Percentiles rank a stretch among this genome's conserved stretches.
These are phyloP conservation scores for Microdochium paspali DNA, from an alignment of 2,329 filamentous ascomycete genomes.

Conservation along the genomic window DNA sequence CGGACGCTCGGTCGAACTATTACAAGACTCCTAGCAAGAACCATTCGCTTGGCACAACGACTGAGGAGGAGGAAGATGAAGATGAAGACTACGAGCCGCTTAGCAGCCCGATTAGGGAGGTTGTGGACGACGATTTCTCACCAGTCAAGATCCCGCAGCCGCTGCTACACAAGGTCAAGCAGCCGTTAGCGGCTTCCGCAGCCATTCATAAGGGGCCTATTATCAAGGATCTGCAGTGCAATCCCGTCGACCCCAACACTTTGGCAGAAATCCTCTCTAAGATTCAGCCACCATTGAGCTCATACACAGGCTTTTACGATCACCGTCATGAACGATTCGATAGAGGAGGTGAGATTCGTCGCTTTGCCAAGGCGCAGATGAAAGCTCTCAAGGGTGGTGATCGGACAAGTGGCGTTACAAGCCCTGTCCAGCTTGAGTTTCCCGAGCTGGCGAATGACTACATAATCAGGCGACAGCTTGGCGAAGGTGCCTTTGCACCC, in stretches of 20 bases:
- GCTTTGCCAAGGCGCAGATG: conserved; percentile 60
- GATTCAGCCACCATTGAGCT: conserved; percentile 61
- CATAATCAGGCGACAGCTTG: conserved; percentile 74
- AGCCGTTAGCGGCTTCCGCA: conserved; percentile 19
- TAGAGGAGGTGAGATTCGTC: conserved; percentile 68
- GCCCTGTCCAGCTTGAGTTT: conserved; percentile 60
- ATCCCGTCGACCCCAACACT: conserved; percentile 73
- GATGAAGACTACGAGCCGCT: conserved; percentile 28
- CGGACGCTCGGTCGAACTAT: conserved; percentile 47
- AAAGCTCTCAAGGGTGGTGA: conserved; percentile 47
- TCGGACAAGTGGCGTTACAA: conserved; percentile 50
- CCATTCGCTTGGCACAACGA: conserved; percentile 14
- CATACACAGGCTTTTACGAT: conserved; percentile 74
- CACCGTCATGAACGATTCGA: conserved; percentile 55
- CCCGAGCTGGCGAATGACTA: conserved; percentile 58
- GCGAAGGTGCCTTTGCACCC: conserved; percentile 87
- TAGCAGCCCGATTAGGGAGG: conserved; percentile 66
- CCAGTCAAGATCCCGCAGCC: conserved; percentile 41
- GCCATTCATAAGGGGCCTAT: conserved; percentile 56
- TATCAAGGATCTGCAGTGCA: conserved; percentile 76
- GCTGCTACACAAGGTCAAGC: conserved; percentile 25
- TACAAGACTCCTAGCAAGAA: conserved; percentile 70
- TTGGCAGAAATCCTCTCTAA: conserved; percentile 66
- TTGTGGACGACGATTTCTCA: conserved; percentile 42
- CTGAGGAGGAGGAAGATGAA: conserved; percentile 20